Percentiles rank a stretch among this genome's conserved stretches.
Evolutionary conservation across 1,139 yeast genomes (phyloP).

Genomic region (Pichia sp.): DNA sequence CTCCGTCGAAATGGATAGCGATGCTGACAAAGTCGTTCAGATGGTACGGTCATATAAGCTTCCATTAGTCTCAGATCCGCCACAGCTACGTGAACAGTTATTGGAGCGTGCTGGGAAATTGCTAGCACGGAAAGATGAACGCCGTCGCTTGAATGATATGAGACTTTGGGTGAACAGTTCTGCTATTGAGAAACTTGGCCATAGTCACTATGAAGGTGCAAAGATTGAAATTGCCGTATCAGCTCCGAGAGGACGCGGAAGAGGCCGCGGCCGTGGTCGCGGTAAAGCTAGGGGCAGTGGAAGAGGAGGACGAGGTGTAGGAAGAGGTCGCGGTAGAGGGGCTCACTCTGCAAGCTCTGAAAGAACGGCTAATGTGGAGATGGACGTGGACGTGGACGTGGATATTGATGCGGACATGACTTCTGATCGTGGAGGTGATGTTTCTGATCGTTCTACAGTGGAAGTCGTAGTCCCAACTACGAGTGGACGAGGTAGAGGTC

Average conservation of each 20-base stretch:
- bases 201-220: conserved; percentile 49
- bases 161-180: conserved; percentile 49
- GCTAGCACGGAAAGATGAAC: conserved; percentile 2
- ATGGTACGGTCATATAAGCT: conserved; percentile 4
- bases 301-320: not conserved
- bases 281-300: not conserved
- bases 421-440: too few species aligned
- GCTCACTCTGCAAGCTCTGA: too few species aligned
- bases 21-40: conserved; percentile 1
- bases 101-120: conserved; percentile 2
- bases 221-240: conserved; percentile 12
- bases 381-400: too few species aligned
- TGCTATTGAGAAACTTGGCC: conserved; percentile 46
- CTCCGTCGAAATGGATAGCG: conserved; percentile 1
- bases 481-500: too few species aligned
- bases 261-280: not conserved
- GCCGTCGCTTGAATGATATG: conserved; percentile 9
- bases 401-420: too few species aligned
- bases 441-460: too few species aligned
- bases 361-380: too few species aligned
- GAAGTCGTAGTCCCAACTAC: too few species aligned
- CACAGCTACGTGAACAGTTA: conserved; percentile 2
- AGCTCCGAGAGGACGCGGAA: not conserved
- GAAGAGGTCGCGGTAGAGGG: too few species aligned
- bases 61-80: not conserved